Evolutionary conservation across 2,329 filamentous ascomycete genomes (phyloP).

Genomic region (Stagonosporopsis tanaceti): DNA sequence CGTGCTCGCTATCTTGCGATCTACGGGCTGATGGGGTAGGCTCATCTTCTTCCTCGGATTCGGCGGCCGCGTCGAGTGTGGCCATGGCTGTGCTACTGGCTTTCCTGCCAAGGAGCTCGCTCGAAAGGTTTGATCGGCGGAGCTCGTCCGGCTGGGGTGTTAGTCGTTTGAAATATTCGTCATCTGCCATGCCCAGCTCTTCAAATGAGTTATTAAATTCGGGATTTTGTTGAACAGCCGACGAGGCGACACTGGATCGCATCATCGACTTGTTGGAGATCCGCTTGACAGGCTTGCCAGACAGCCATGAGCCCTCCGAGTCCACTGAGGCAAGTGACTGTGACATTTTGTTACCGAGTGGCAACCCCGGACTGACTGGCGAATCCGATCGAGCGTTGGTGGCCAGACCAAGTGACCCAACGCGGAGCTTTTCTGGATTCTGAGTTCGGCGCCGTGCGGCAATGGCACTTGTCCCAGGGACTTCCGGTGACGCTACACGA

Average conservation of each 20-base stretch:
- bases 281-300: conserved; percentile 69
- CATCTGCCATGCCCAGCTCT: conserved; percentile 70
- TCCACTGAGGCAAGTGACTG: conserved; percentile 93
- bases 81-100: conserved; percentile 58
- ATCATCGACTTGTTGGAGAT: conserved; percentile 55
- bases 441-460: conserved; percentile 52
- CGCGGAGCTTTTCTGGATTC: conserved; percentile 44
- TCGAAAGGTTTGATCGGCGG: conserved; percentile 40
- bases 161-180: conserved; percentile 74
- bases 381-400: conserved; percentile 52
- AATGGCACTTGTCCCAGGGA: conserved; percentile 56
- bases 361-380: conserved; percentile 47
- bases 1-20: conserved; percentile 51
- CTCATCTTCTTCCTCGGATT: conserved; percentile 52
- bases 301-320: conserved; percentile 95
- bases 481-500: conserved; percentile 78
- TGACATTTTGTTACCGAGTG: conserved; percentile 61
- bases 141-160: conserved; percentile 57
- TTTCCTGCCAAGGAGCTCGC: conserved; percentile 39
- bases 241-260: conserved; percentile 58
- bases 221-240: conserved; percentile 54
- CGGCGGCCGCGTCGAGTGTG: conserved; percentile 41
- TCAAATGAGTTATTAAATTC: conserved; percentile 70
- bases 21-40: conserved; percentile 28
- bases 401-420: conserved; percentile 35